Conservation (phyloP, 805 yeast species). For the Lipomyces mesembrius region DNA sequence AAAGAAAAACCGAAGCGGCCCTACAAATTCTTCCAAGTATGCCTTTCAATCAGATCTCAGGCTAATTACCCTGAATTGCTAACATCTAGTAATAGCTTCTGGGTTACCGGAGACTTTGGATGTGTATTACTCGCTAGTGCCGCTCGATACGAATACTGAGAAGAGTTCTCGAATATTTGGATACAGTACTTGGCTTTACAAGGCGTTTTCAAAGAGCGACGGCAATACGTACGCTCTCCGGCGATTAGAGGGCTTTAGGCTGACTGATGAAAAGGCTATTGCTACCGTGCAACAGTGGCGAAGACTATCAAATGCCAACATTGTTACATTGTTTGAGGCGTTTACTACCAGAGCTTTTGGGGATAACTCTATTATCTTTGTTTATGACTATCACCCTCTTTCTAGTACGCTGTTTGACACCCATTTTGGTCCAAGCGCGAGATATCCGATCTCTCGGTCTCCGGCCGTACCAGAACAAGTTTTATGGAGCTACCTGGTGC, state of each 20-base stretch:
- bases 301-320: constrained; percentile 56
- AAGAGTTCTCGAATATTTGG: constrained; percentile 53
- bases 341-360: constrained; percentile 88
- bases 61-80: neutral
- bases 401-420: constrained; percentile 71
- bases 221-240: constrained; percentile 79
- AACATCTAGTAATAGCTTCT: constrained; percentile 47
- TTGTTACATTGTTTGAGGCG: constrained; percentile 74
- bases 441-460: constrained; percentile 38
- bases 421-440: constrained; percentile 58
- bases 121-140: constrained; percentile 81
- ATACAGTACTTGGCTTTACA: constrained; percentile 66
- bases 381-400: constrained; percentile 84
- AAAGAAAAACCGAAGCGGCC: constrained; percentile 77
- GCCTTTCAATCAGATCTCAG: constrained; percentile 1
- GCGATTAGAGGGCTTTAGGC: constrained; percentile 65
- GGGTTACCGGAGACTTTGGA: constrained; percentile 77
- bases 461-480: constrained; percentile 61
- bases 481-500: constrained; percentile 78
- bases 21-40: constrained; percentile 60
- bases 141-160: constrained; percentile 63
- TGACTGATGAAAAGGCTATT: constrained; percentile 62
- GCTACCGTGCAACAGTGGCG: constrained; percentile 70
- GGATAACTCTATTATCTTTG: constrained; percentile 72
- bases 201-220: constrained; percentile 76